Percentiles rank a stretch among this genome's conserved stretches.
These are phyloP conservation scores for Suillus variegatus DNA, from an alignment of 768 basidiomycete species.

Conservation along the genomic window DNA sequence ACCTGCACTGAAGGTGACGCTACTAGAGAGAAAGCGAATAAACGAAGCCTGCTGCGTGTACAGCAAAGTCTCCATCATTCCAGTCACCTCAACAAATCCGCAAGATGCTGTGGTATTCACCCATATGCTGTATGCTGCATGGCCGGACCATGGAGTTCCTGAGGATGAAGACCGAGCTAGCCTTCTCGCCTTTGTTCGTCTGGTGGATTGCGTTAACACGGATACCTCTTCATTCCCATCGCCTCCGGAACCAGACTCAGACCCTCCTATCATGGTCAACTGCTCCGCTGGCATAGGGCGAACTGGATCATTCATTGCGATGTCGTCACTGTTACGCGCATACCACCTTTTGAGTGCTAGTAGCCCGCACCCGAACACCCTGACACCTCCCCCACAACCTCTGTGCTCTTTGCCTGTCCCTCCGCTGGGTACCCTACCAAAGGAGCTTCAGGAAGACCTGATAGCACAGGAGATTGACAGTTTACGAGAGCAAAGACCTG, in stretches of 20 bases:
- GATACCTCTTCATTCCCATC: conserved; percentile 34
- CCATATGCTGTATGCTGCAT: conserved; percentile 72
- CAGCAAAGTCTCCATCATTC: conserved; percentile 59
- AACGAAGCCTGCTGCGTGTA: conserved; percentile 60
- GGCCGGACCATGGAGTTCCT: conserved; percentile 90
- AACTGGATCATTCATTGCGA: conserved; percentile 82
- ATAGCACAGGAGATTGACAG: conserved; percentile 75
- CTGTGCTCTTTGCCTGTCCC: conserved; percentile 40
- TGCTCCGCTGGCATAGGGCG: conserved; percentile 90
- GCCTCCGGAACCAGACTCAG: conserved; percentile 42
- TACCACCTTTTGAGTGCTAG: conserved; percentile 46
- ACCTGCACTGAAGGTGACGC: conserved; percentile 56
- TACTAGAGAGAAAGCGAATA: conserved; percentile 47
- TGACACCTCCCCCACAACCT: conserved; percentile 29
- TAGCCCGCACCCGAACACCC: conserved; percentile 23
- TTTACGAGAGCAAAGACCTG: conserved; percentile 76
- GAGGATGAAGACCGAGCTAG: conserved; percentile 55
- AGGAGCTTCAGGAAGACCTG: conserved; percentile 50
- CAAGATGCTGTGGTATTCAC: conserved; percentile 52
- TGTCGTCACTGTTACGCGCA: conserved; percentile 75
- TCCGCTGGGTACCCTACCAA: conserved; percentile 60
- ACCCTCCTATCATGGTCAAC: conserved; percentile 79
- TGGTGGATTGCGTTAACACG: conserved; percentile 67
- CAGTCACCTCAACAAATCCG: conserved; percentile 29
- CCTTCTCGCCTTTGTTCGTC: conserved; percentile 59